Evolutionary conservation across 208 protist species (phyloP).

Genomic region (Acanthamoeba healyi): DNA sequence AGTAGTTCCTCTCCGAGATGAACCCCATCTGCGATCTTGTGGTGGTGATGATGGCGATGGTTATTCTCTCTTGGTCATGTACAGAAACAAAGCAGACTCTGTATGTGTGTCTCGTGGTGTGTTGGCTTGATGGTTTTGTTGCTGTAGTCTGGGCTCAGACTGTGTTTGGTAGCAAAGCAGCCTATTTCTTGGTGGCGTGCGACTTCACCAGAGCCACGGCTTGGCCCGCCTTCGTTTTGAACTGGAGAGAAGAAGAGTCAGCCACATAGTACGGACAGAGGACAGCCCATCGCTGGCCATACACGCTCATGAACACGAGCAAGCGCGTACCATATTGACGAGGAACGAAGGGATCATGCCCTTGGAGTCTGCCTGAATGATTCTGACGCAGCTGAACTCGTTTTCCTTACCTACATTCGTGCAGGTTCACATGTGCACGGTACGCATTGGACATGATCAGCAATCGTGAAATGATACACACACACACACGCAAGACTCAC

Average conservation of each 20-base stretch:
- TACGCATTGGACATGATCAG: too few relatives aligned
- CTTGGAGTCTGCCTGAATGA: slow-evolving; percentile 47
- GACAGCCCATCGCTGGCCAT: background rate
- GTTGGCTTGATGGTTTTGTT: background rate
- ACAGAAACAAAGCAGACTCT: background rate
- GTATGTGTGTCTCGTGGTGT: too few relatives aligned
- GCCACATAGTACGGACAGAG: background rate
- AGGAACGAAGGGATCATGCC: slow-evolving; percentile 35
- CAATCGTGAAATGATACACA: too few relatives aligned
- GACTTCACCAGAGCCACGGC: slow-evolving; percentile 11
- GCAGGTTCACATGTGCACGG: too few relatives aligned
- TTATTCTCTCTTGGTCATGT: too few relatives aligned
- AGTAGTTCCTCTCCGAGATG: too few relatives aligned
- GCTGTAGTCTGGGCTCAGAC: too few relatives aligned
- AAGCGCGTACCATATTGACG: slow-evolving; percentile 26
- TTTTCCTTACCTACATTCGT: background rate
- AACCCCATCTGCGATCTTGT: too few relatives aligned
- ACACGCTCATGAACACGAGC: background rate
- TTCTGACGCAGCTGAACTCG: slow-evolving; percentile 14
- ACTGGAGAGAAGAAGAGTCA: background rate
- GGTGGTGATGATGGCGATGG: too few relatives aligned
- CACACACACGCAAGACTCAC: too few relatives aligned
- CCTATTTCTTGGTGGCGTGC: slow-evolving; percentile 24
- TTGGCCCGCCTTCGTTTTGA: slow-evolving; percentile 20
- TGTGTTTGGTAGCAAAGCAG: too few relatives aligned